These are phyloP conservation scores for Rhynchospora breviuscula DNA, from an alignment of 176 grass and related monocot species.

Conservation along the genomic window DNA sequence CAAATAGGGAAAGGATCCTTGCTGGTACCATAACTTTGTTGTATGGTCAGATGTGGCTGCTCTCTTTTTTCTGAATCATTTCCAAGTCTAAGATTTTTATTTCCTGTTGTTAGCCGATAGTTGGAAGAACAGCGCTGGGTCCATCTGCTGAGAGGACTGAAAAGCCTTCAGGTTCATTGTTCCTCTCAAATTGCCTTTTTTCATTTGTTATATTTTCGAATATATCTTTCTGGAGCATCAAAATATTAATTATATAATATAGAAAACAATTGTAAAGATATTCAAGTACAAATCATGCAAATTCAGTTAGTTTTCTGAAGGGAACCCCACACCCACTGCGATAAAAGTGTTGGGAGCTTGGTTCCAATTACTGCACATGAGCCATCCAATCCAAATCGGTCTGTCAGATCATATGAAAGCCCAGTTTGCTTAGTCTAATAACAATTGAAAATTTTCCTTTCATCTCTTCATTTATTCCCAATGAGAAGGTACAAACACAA, in stretches of 20 bases:
- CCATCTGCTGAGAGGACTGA: slow-evolving; percentile 63
- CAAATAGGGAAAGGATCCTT: not conserved
- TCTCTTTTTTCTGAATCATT: not conserved
- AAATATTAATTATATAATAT: not conserved
- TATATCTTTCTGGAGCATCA: slow-evolving; percentile 4
- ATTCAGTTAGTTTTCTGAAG: not conserved
- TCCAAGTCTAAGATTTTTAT: slow-evolving; percentile 28
- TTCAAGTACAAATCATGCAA: not conserved
- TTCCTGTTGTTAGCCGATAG: slow-evolving; percentile 32
- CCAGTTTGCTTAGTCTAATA: not conserved
- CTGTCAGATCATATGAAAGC: not conserved
- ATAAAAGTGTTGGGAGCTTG: not conserved
- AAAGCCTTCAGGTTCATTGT: slow-evolving; percentile 57
- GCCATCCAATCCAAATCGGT: not conserved
- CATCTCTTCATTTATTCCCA: not conserved
- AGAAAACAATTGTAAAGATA: not conserved
- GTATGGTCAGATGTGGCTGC: not conserved
- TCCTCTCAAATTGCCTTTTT: slow-evolving; percentile 12
- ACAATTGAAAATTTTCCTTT: not conserved
- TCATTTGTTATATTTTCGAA: slow-evolving; percentile 5
- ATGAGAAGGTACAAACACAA: not conserved
- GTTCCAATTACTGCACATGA: not conserved
- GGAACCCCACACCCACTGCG: not conserved
- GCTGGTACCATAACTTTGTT: not conserved
- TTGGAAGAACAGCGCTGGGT: slow-evolving; percentile 40